Evolutionary conservation across 2,329 filamentous ascomycete genomes (phyloP).

Genomic region (Penicillium rolfsii): DNA sequence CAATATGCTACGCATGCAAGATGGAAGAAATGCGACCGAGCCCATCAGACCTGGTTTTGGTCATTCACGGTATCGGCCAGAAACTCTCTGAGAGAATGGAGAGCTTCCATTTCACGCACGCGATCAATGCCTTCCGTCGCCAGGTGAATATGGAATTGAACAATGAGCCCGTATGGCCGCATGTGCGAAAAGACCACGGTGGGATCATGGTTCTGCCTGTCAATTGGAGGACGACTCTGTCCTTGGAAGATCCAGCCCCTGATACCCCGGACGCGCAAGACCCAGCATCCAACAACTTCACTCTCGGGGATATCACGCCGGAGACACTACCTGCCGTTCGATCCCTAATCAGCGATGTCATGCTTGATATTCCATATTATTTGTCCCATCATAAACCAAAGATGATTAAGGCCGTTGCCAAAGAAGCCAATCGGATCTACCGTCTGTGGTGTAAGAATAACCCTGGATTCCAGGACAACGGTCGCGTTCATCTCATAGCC

Average conservation of each 20-base stretch:
- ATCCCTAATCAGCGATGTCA: conserved; percentile 92
- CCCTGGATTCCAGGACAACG: conserved; percentile 76
- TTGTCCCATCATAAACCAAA: conserved; percentile 94
- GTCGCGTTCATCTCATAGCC: conserved; percentile 87
- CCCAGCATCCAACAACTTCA: conserved; percentile 63
- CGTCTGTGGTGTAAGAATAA: conserved; percentile 94
- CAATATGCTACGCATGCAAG: conserved; percentile 60
- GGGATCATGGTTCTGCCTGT: conserved; percentile 93
- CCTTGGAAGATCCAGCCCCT: conserved; percentile 77
- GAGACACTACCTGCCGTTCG: conserved; percentile 89
- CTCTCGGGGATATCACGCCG: conserved; percentile 87
- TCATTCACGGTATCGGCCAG: conserved; percentile 95
- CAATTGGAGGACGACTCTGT: conserved; percentile 90
- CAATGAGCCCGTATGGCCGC: conserved; percentile 71
- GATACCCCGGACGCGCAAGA: conserved; percentile 57
- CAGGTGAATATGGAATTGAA: conserved; percentile 83
- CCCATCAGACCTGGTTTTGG: conserved; percentile 84
- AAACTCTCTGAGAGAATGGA: conserved; percentile 94
- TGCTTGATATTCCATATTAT: conserved; percentile 98
- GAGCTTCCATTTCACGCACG: conserved; percentile 96
- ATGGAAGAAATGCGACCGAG: conserved; percentile 66
- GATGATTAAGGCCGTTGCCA: conserved; percentile 87
- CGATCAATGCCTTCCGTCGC: conserved; percentile 86
- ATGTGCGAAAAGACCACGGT: conserved; percentile 76
- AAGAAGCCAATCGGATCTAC: conserved; percentile 94